A percentile compares a stretch with the other conserved stretches of the same genome.
phyloP scores from a whole-genome alignment of 768 basidiomycete genomes.

The Boletales sp. region DNA sequence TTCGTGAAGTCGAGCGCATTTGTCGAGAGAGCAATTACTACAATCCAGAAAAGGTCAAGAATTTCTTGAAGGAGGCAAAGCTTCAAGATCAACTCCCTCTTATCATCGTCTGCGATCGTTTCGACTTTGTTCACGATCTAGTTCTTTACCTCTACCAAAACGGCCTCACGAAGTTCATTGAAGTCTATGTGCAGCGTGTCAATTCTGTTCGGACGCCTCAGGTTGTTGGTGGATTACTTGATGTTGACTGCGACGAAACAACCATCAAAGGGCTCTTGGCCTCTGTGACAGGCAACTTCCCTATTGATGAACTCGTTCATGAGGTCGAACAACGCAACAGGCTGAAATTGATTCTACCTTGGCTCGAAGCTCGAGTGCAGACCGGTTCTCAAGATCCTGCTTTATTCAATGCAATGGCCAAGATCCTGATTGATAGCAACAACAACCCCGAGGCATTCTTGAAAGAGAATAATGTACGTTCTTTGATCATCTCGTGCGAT shows the following conservation, averaged over 20 bases:
- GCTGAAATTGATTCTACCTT: slow-evolving; percentile 94
- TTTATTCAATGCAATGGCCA: slow-evolving; percentile 95
- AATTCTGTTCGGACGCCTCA: slow-evolving; percentile 97
- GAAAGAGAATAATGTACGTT: slow-evolving; percentile 94
- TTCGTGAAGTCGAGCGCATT: slow-evolving; percentile 98
- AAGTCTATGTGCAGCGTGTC: slow-evolving; percentile 99
- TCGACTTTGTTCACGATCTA: slow-evolving; percentile 99
- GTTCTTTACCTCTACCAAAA: slow-evolving; percentile 99
- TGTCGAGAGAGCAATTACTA: slow-evolving; percentile 96
- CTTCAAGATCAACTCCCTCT: slow-evolving; percentile 94
- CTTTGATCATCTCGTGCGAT: not conserved
- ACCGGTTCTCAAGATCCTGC: slow-evolving; percentile 92
- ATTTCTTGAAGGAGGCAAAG: slow-evolving; percentile 99
- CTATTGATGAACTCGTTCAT: slow-evolving; percentile 94
- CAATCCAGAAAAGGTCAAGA: slow-evolving; percentile 99
- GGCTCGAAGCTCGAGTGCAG: slow-evolving; percentile 92
- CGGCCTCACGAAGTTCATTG: slow-evolving; percentile 93
- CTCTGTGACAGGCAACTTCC: slow-evolving; percentile 95
- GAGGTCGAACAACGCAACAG: slow-evolving; percentile 97
- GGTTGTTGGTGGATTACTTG: slow-evolving; percentile 92
- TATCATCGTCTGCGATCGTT: slow-evolving; percentile 99
- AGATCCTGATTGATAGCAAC: slow-evolving; percentile 98
- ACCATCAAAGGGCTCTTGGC: slow-evolving; percentile 94
- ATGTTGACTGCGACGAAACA: slow-evolving; percentile 96
- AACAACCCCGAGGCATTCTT: slow-evolving; percentile 97